These are phyloP conservation scores for Coffea canephora DNA, from an alignment of 257 asterid species.

Conservation along the genomic window DNA sequence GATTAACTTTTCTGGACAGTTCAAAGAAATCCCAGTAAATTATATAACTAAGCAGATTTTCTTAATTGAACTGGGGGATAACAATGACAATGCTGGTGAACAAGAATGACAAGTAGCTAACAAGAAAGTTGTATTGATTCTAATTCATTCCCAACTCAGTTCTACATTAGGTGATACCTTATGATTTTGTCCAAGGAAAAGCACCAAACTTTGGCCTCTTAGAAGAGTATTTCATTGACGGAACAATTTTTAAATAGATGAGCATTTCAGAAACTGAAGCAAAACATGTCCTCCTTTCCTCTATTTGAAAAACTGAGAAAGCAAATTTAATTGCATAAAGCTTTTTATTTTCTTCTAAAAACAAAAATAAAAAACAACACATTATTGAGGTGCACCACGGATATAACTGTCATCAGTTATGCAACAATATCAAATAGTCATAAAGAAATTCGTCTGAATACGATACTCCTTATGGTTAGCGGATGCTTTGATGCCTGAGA, in stretches of 20 bases:
- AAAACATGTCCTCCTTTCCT: not conserved
- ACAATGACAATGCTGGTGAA: not conserved
- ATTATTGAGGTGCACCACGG: not conserved
- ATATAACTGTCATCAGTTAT: not conserved
- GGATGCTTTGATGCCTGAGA: not conserved
- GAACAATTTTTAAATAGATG: not conserved
- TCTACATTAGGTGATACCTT: not conserved
- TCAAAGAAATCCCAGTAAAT: not conserved
- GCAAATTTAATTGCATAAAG: not conserved
- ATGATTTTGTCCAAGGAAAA: not conserved
- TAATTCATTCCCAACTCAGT: not conserved
- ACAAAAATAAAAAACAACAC: not conserved
- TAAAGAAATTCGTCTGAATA: not conserved
- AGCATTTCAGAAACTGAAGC: conserved; percentile 1
- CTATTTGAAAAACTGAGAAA: not conserved
- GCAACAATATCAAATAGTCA: not conserved
- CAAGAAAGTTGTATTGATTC: conserved; percentile 5
- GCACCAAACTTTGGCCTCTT: not conserved
- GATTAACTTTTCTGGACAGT: not conserved
- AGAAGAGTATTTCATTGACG: not conserved
- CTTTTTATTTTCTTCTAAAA: not conserved
- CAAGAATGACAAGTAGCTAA: not conserved
- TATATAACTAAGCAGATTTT: not conserved
- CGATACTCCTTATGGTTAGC: not conserved
- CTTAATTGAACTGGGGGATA: not conserved